Evolutionary conservation across 176 grass and related monocot species (phyloP).

Genomic region (Echinochloa phyllopogon): DNA sequence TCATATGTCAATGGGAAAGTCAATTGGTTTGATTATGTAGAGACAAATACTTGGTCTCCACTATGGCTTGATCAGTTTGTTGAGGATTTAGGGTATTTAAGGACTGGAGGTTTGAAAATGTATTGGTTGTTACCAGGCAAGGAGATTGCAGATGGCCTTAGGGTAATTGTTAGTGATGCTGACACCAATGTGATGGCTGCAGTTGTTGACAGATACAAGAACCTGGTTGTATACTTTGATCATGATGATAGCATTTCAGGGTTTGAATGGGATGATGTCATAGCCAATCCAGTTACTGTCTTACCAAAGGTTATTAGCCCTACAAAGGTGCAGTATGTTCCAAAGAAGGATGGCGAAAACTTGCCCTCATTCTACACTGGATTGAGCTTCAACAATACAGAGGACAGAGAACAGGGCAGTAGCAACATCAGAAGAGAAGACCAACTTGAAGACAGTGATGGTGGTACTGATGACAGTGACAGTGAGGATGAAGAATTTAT

Average conservation of each 20-base stretch:
- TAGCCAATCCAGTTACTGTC: not conserved
- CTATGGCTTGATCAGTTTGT: not conserved
- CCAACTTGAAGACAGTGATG: no score
- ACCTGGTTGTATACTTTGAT: not conserved
- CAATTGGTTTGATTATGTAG: not conserved
- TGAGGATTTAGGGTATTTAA: not conserved
- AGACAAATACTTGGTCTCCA: not conserved
- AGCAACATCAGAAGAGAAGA: no score
- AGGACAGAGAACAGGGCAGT: no score
- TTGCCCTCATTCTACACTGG: not conserved
- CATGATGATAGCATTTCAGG: not conserved
- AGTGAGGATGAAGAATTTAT: not conserved
- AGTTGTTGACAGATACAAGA: not conserved
- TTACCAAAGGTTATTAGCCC: not conserved
- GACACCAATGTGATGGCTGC: not conserved
- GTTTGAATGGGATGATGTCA: not conserved
- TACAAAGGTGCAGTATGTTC: no score
- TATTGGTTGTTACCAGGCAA: not conserved
- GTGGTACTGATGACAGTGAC: not conserved
- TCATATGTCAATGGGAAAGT: not conserved
- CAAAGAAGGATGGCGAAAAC: not conserved
- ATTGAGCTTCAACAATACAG: not conserved
- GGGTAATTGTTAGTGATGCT: not conserved
- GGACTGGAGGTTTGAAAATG: not conserved
- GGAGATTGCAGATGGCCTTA: not conserved